These are phyloP conservation scores for Dothistroma septosporum DNA, from an alignment of 2,329 filamentous ascomycete species.

Conservation along the genomic window DNA sequence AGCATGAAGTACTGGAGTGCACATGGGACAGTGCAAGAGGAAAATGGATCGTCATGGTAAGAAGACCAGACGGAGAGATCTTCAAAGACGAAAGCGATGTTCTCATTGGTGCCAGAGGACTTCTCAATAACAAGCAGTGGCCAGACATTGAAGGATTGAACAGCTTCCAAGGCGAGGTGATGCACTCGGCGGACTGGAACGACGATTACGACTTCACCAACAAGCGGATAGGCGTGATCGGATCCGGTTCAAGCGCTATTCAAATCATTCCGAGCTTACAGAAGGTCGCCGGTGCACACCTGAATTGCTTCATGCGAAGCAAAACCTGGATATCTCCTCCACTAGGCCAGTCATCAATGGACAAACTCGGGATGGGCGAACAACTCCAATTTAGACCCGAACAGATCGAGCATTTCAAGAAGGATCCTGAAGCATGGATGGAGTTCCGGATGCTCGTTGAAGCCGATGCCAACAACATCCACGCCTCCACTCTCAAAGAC, in stretches of 20 bases:
- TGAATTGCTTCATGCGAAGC: conserved; percentile 62
- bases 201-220: conserved; percentile 28
- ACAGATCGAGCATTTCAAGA: conserved; percentile 54
- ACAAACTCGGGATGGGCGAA: conserved; percentile 38
- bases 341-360: conserved; percentile 39
- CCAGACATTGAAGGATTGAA: conserved; percentile 35
- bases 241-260: conserved; percentile 41
- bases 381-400: conserved; percentile 52
- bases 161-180: conserved; percentile 35
- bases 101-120: conserved; percentile 19
- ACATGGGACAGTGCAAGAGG: conserved; percentile 17
- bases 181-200: conserved; percentile 40
- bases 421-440: conserved; percentile 58
- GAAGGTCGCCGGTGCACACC: conserved; percentile 33
- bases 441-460: conserved; percentile 40
- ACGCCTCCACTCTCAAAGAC: conserved; percentile 38
- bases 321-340: conserved; percentile 62
- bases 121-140: conserved; percentile 21
- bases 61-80: conserved; percentile 9
- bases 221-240: conserved; percentile 40
- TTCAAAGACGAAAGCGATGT: conserved; percentile 19
- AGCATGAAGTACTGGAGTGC: conserved; percentile 14
- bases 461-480: conserved; percentile 58
- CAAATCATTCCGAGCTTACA: conserved; percentile 41
- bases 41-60: conserved; percentile 18